A percentile compares a stretch with the other conserved stretches of the same genome.
These are phyloP conservation scores for Luffa acutangula DNA, from an alignment of 306 rosid genomes.

Conservation along the genomic window DNA sequence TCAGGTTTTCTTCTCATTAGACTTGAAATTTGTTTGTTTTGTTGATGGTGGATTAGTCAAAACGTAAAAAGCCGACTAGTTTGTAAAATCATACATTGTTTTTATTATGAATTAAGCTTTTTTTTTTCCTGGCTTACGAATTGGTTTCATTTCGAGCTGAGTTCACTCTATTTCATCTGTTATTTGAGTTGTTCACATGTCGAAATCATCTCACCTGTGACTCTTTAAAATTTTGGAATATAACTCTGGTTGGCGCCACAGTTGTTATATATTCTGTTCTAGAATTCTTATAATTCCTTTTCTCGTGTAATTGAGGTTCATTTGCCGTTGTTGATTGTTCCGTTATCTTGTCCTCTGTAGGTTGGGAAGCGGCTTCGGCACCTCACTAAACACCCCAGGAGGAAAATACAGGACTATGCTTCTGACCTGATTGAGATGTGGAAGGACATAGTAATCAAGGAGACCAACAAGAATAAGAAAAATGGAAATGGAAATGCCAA, in stretches of 20 bases:
- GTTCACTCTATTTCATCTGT: neutral
- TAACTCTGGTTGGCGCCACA: too few species aligned
- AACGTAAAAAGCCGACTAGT: neutral
- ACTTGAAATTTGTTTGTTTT: neutral
- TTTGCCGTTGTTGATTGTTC: neutral
- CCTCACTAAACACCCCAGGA: conserved; percentile 75
- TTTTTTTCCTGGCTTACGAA: neutral
- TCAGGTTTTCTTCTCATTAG: conserved; percentile 34
- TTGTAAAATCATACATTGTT: neutral
- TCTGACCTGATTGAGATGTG: conserved; percentile 56
- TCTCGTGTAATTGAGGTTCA: neutral
- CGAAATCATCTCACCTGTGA: neutral
- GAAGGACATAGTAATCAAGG: conserved; percentile 71
- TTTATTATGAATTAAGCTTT: neutral
- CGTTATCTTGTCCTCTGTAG: conserved; percentile 21
- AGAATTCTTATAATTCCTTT: neutral
- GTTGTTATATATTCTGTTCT: neutral
- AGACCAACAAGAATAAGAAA: conserved; percentile 53
- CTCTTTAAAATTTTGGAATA: neutral
- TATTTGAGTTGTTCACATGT: neutral
- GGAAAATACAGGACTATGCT: conserved; percentile 63
- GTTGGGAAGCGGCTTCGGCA: conserved; percentile 81
- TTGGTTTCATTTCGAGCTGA: neutral
- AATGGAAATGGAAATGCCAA: conserved; percentile 32
- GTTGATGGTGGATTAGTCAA: neutral